Evolutionary conservation across 129 eudicot species (phyloP).

Genomic region (Cynara cardunculus): DNA sequence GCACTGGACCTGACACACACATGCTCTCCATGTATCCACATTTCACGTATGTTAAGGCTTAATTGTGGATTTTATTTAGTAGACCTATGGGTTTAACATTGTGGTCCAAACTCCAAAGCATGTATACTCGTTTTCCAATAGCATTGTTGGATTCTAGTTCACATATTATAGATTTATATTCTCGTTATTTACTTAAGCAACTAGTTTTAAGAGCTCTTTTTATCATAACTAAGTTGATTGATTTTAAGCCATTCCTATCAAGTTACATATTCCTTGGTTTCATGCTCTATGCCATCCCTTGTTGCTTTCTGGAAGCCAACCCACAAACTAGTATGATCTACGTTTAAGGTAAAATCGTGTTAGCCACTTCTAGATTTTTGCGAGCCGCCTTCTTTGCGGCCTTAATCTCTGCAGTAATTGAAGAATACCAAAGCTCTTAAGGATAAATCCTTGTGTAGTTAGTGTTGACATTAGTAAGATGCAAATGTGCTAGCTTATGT

Average conservation of each 20-base stretch:
- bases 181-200: not conserved
- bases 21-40: no score
- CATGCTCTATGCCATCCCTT: no score
- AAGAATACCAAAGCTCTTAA: not conserved
- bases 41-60: no score
- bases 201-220: not conserved
- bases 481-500: not conserved
- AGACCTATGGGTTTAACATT: no score
- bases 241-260: no score
- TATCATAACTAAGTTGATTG: no score
- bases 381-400: not conserved
- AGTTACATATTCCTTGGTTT: no score
- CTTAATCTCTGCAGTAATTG: not conserved
- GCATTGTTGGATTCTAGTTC: not conserved
- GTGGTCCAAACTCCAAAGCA: not conserved
- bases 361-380: no score
- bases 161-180: not conserved
- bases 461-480: not conserved
- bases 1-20: not conserved
- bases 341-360: no score
- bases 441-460: not conserved
- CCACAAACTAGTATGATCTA: no score
- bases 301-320: no score
- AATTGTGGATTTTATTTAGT: no score
- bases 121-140: not conserved